Evolutionary conservation across 192 early-diverging fungal species (phyloP), one percentile per base, ranked within the genome.

Genomic region (Backusella sp.): DNA sequence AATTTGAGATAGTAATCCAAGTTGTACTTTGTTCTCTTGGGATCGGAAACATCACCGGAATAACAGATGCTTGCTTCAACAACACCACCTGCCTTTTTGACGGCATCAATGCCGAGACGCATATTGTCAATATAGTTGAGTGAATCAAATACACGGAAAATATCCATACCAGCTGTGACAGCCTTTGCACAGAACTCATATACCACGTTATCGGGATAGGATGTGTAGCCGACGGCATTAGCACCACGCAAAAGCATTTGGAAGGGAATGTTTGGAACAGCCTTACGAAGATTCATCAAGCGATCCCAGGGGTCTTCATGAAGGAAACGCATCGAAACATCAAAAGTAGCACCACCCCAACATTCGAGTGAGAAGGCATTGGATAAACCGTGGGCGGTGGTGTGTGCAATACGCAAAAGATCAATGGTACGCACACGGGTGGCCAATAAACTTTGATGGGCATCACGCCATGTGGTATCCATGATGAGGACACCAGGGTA

Each of bases 291-390:
- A 28, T 86, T 86, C 53, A 89, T 90, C 76, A 98, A 85, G 66
- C 97, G 90, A 75, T 97, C 96, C 97, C 97, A 98, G 23, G 97
- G 97, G 81, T 96, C 96, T 80, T 98, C 97, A 73, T 94, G 89
- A 74, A 98, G 87, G 89, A 98, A 98, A 59, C 97, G 92, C 90
- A 98, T 89, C 0, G 96, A 90, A 30, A 98, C 97, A 79, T 98
- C 97, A 81, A 98, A 98, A 0, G 97, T 98, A 7, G 97, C 97
- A 35, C 97, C 97, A 62, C 97, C 97, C 97, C 97, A 98, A 85
- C 91, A 94, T 86, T 98, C 97, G 19, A 97, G 85, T 21, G 96
- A 89, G 85, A 94, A 98, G 15, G 94, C 91, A 73, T 95, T 94
- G 26, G 87, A 79, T 72, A 98, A 83, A 17, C 92, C 96, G 82